Evolutionary conservation across 1,284 basidiomycete species (phyloP).

Genomic region (Naganishia albida): DNA sequence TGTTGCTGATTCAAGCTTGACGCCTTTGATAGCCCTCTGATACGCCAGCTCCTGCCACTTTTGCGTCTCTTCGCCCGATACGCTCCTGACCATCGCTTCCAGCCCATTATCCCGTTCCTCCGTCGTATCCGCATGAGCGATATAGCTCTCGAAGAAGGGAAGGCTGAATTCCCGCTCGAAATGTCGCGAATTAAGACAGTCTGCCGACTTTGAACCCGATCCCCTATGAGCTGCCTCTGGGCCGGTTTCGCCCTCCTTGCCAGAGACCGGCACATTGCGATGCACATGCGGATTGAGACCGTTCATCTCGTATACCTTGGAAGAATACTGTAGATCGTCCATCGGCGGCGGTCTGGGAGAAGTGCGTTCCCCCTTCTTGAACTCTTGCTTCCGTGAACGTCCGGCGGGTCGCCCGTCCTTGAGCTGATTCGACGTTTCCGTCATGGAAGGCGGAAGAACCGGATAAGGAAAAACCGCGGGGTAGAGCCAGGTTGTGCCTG

Average conservation of each 20-base stretch:
- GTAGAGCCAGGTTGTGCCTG: slow-evolving; percentile 3
- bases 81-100: slow-evolving; percentile 1
- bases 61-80: slow-evolving; percentile 3
- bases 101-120: neutral
- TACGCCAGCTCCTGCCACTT: slow-evolving; percentile 10
- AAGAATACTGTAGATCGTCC: slow-evolving; percentile 2
- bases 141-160: slow-evolving; percentile 23
- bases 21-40: neutral
- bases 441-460: slow-evolving; percentile 3
- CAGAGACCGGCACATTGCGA: neutral
- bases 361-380: neutral
- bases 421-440: neutral
- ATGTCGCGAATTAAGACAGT: slow-evolving; percentile 29
- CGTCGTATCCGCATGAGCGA: neutral
- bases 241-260: neutral
- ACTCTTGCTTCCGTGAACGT: slow-evolving; percentile 7
- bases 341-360: neutral
- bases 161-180: slow-evolving; percentile 27
- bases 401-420: neutral
- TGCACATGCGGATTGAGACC: slow-evolving; percentile 23
- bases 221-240: neutral
- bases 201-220: slow-evolving; percentile 28
- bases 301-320: slow-evolving; percentile 16
- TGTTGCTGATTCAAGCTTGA: neutral
- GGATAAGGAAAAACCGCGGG: slow-evolving; percentile 23